Conservation (phyloP, 345 rosid genomes). For the Populus alba region DNA sequence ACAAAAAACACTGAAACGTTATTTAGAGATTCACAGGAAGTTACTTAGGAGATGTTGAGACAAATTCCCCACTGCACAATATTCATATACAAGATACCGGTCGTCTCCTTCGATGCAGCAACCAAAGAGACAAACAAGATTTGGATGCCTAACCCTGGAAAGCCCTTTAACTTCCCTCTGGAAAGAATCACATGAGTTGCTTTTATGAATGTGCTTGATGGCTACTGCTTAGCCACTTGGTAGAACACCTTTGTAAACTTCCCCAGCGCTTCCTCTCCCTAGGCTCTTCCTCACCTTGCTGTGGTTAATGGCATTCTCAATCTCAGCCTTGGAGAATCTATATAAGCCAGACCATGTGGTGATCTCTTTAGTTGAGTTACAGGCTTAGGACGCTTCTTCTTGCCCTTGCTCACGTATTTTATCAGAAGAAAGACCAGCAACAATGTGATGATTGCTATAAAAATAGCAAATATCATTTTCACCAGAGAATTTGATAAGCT, state of each 20-base stretch:
- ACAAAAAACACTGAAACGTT: too few species aligned
- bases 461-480: conserved; percentile 25
- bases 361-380: conserved; percentile 20
- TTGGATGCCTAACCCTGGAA: conserved; percentile 53
- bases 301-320: conserved; percentile 48
- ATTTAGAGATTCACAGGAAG: not conserved
- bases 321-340: conserved; percentile 52
- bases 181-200: conserved; percentile 44
- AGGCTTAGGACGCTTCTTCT: conserved; percentile 11
- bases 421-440: conserved; percentile 33
- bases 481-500: conserved; percentile 30
- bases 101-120: conserved; percentile 52
- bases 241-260: conserved; percentile 53
- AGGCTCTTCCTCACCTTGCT: conserved; percentile 30
- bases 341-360: conserved; percentile 45
- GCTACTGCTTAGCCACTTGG: conserved; percentile 64
- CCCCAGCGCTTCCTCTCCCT: conserved; percentile 60
- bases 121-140: conserved; percentile 59
- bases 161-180: too few species aligned
- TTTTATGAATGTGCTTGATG: conserved; percentile 46
- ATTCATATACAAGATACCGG: conserved; percentile 61
- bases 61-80: conserved; percentile 52
- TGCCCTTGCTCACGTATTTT: conserved; percentile 29
- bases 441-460: conserved; percentile 24
- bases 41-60: conserved; percentile 58